Evolutionary conservation across 306 rosid genomes (phyloP).

Genomic region (Prunus armeniaca): DNA sequence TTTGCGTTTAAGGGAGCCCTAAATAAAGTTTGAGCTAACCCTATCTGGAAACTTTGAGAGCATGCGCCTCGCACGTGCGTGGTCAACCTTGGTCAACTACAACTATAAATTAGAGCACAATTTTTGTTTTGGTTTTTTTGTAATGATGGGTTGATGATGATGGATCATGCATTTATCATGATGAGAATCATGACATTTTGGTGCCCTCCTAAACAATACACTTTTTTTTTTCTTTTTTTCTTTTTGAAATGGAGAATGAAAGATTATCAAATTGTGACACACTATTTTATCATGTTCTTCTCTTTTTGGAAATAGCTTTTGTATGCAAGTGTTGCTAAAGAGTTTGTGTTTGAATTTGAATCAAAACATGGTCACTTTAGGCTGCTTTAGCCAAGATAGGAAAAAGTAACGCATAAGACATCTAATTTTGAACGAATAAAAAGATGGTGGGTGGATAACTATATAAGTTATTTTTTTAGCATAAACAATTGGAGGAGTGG

Average conservation of each 20-base stretch:
- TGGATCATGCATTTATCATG: not conserved
- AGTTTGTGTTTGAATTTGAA: no score
- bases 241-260: not conserved
- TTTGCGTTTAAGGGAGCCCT: not conserved
- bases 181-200: not conserved
- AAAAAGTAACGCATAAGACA: no score
- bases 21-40: constrained; percentile 1
- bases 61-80: constrained; percentile 10
- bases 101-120: not conserved
- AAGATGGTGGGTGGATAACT: no score
- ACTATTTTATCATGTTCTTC: no score
- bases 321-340: no score
- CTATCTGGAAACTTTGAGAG: not conserved
- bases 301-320: no score
- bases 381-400: no score
- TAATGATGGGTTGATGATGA: not conserved
- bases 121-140: not conserved
- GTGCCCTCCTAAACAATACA: not conserved
- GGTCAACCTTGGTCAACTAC: not conserved
- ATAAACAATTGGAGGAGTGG: no score
- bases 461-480: no score
- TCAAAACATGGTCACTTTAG: no score
- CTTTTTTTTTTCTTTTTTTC: not conserved
- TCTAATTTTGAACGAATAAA: no score
- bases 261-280: no score